phyloP scores from a whole-genome alignment of 2,329 filamentous ascomycete species.

The Tricladium varicosporioides region DNA sequence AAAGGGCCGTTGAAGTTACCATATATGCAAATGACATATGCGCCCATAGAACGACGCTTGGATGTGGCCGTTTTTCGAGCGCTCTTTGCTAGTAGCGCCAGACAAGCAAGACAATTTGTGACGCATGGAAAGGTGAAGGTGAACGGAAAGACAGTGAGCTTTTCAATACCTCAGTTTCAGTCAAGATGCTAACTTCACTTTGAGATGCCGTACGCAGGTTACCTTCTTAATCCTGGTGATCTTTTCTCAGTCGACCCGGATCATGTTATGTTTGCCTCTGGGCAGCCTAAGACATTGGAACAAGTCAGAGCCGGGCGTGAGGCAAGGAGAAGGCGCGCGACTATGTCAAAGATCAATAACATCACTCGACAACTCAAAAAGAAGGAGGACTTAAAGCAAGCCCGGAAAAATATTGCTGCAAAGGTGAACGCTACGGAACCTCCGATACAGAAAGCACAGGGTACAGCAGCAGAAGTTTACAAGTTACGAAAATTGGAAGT shows the following conservation, averaged over 20 bases:
- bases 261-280: constrained; percentile 84
- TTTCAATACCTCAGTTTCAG: neutral
- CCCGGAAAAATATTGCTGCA: too few relatives aligned
- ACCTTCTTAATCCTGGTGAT: constrained; percentile 93
- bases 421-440: too few relatives aligned
- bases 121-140: constrained; percentile 92
- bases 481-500: too few relatives aligned
- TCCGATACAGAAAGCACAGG: too few relatives aligned
- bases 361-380: neutral
- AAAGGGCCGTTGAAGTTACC: constrained; percentile 57
- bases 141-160: constrained; percentile 85
- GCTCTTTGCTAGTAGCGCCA: constrained; percentile 87
- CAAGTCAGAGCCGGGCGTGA: constrained; percentile 25
- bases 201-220: constrained; percentile 89
- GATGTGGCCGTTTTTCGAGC: constrained; percentile 95
- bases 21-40: constrained; percentile 96
- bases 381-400: neutral
- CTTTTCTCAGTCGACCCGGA: constrained; percentile 96
- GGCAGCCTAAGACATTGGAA: constrained; percentile 58
- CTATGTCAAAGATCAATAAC: too few relatives aligned
- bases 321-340: constrained; percentile 19
- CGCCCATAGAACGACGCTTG: constrained; percentile 83
- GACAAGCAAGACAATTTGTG: constrained; percentile 92
- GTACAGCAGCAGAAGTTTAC: too few relatives aligned
- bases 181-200: constrained; percentile 13